These are phyloP conservation scores for Neospora caninum DNA, from an alignment of 169 alveolate genomes.

Conservation along the genomic window DNA sequence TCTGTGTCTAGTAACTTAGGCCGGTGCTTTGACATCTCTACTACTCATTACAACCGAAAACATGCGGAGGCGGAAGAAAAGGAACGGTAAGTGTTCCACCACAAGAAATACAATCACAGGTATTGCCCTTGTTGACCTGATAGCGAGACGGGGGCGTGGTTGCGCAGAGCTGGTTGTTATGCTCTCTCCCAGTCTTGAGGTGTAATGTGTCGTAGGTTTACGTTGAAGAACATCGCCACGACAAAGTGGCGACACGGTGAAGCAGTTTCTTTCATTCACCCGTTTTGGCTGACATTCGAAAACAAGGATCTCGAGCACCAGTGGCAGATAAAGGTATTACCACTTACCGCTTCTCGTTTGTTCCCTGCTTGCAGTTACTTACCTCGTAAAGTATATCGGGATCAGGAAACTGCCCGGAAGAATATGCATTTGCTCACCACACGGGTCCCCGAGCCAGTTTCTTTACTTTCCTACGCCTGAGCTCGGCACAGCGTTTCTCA, in stretches of 20 bases:
- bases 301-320: conserved; percentile 27
- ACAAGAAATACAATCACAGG: background rate
- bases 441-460: too few relatives aligned
- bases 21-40: background rate
- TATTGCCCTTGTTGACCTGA: too few relatives aligned
- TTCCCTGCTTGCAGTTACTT: too few relatives aligned
- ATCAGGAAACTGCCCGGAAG: too few relatives aligned
- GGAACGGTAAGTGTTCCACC: background rate
- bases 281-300: conserved; percentile 11
- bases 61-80: conserved; percentile 1
- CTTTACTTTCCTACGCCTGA: too few relatives aligned
- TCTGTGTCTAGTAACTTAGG: background rate
- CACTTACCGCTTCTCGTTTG: too few relatives aligned
- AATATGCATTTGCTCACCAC: too few relatives aligned
- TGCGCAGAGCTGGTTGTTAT: background rate
- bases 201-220: background rate
- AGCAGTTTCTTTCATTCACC: background rate
- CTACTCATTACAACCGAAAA: background rate
- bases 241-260: background rate
- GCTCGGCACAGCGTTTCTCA: too few relatives aligned
- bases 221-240: background rate
- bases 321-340: background rate
- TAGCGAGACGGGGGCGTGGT: background rate
- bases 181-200: background rate
- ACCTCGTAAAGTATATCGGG: too few relatives aligned